Percentiles rank a stretch among this genome's conserved stretches.
phyloP scores from a whole-genome alignment of 1,139 yeast species.

The Debaryomyces robertsiae region DNA sequence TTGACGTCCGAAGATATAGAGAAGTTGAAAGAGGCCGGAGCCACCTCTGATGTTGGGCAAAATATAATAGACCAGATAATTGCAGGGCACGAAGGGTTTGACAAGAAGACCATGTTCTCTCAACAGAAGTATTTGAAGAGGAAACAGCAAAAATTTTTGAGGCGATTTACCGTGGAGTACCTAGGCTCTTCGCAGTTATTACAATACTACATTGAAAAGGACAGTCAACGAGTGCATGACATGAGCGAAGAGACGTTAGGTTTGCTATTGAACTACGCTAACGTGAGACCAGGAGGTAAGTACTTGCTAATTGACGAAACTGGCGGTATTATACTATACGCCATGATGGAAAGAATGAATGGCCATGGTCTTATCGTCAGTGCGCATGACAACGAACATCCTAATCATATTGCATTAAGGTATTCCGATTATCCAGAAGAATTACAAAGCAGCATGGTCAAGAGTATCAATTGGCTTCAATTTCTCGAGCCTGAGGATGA shows the following conservation, averaged over 20 bases:
- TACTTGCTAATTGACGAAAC: constrained; percentile 90
- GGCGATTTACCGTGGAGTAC: constrained; percentile 81
- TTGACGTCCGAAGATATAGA: constrained; percentile 78
- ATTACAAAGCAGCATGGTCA: constrained; percentile 55
- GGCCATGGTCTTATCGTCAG: constrained; percentile 77
- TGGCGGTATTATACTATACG: constrained; percentile 80
- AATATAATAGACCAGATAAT: constrained; percentile 80
- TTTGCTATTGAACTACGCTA: constrained; percentile 71
- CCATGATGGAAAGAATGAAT: constrained; percentile 87
- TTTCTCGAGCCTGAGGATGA: constrained; percentile 75
- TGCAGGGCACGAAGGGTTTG: constrained; percentile 82
- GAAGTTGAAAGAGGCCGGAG: constrained; percentile 67
- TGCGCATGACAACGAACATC: constrained; percentile 90
- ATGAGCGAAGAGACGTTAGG: constrained; percentile 85
- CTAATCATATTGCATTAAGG: constrained; percentile 71
- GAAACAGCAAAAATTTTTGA: constrained; percentile 86
- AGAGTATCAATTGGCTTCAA: constrained; percentile 77
- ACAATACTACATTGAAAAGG: constrained; percentile 73
- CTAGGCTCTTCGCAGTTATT: constrained; percentile 77
- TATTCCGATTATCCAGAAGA: constrained; percentile 65
- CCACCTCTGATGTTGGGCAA: constrained; percentile 68
- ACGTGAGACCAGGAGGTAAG: constrained; percentile 85
- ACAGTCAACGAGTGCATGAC: constrained; percentile 71
- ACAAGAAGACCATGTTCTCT: constrained; percentile 83
- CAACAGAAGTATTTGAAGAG: constrained; percentile 91